Conservation (phyloP, 1,284 basidiomycete genomes). For the Calocybe gambosa region DNA sequence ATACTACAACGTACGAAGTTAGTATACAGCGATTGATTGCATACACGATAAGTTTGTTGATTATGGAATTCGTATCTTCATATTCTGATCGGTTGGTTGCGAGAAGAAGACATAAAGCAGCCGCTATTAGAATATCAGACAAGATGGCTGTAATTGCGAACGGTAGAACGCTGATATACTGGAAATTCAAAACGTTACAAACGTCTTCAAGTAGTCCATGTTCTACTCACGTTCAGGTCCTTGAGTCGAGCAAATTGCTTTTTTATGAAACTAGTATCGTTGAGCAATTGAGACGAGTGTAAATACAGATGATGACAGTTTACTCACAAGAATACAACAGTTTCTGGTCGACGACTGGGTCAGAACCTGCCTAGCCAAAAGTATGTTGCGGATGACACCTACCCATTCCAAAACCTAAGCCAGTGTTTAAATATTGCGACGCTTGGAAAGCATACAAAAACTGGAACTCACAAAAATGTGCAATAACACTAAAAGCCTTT, state of each 20-base stretch:
- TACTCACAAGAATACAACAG: slow-evolving; percentile 29
- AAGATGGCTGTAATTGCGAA: slow-evolving; percentile 34
- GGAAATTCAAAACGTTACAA: neutral
- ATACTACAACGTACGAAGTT: slow-evolving; percentile 31
- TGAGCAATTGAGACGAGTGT: neutral
- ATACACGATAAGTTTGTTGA: slow-evolving; percentile 37
- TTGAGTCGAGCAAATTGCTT: slow-evolving; percentile 27
- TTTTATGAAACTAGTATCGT: slow-evolving; percentile 24
- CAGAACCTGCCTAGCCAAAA: neutral
- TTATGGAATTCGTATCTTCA: slow-evolving; percentile 34
- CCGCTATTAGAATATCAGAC: slow-evolving; percentile 36
- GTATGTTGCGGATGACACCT: slow-evolving; percentile 3
- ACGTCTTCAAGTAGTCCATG: neutral
- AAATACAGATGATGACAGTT: neutral
- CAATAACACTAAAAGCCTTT: slow-evolving; percentile 28
- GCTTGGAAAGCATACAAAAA: neutral
- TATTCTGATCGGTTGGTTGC: slow-evolving; percentile 30
- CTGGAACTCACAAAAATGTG: slow-evolving; percentile 31
- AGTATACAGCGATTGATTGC: slow-evolving; percentile 41
- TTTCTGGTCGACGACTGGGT: slow-evolving; percentile 21
- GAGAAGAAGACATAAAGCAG: slow-evolving; percentile 32
- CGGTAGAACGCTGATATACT: slow-evolving; percentile 30
- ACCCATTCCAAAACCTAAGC: slow-evolving; percentile 34
- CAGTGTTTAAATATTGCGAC: neutral
- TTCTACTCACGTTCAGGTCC: slow-evolving; percentile 26